These are phyloP conservation scores for Dendrothele bispora DNA, from an alignment of 768 basidiomycete genomes.

Conservation along the genomic window DNA sequence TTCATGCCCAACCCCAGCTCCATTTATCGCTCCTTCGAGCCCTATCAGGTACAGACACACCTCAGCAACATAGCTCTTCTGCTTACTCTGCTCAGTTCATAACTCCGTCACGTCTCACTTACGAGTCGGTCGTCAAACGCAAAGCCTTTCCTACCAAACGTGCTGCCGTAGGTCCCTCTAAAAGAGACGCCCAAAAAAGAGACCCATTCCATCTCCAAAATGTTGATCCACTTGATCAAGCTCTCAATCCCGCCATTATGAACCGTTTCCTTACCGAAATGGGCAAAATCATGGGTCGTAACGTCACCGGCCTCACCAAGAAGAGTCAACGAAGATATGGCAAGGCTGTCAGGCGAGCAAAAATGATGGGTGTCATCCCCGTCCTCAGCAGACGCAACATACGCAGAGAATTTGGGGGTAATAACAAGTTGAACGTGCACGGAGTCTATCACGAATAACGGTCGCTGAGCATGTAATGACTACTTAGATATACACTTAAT, in stretches of 20 bases:
- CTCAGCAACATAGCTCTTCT: background rate
- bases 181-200: conserved; percentile 47
- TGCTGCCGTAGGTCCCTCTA: conserved; percentile 50
- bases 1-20: conserved; percentile 5
- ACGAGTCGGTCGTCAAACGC: conserved; percentile 31
- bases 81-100: conserved; percentile 51
- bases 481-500: too few relatives aligned
- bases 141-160: conserved; percentile 7
- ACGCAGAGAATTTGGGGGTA: background rate
- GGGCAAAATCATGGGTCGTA: conserved; percentile 78
- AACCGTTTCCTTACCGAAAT: conserved; percentile 64
- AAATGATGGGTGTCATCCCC: conserved; percentile 89
- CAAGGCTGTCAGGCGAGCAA: conserved; percentile 86
- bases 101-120: conserved; percentile 43
- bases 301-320: conserved; percentile 69
- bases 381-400: conserved; percentile 35
- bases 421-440: background rate
- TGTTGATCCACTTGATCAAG: conserved; percentile 74
- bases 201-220: conserved; percentile 74
- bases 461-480: too few relatives aligned
- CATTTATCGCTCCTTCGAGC: conserved; percentile 18
- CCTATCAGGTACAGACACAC: conserved; percentile 17
- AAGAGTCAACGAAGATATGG: conserved; percentile 76
- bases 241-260: conserved; percentile 59
- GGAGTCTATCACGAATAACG: background rate